Conservation (phyloP, 306 rosid genomes). For the Carpinus fangiana region DNA sequence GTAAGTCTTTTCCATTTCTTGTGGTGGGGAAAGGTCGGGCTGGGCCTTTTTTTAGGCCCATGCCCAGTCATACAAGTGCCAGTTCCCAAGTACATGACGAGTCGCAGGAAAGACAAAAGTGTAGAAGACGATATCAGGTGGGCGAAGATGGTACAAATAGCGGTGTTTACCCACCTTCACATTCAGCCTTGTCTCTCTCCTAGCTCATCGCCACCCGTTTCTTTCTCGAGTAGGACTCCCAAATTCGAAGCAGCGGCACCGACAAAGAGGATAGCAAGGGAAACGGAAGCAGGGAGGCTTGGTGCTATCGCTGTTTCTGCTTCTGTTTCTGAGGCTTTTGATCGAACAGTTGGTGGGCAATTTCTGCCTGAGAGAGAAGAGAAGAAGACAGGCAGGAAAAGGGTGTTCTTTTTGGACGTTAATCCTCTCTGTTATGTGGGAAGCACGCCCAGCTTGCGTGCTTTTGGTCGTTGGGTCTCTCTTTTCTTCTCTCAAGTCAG, state of each 20-base stretch:
- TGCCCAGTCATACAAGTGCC: not conserved
- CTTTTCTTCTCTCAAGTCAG: constrained; percentile 63
- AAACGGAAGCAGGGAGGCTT: constrained; percentile 27
- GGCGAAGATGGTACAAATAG: constrained; percentile 27
- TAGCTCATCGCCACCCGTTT: constrained; percentile 18
- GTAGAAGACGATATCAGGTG: not conserved
- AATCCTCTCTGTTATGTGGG: constrained; percentile 80
- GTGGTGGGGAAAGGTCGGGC: too few relatives aligned
- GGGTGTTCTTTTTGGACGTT: constrained; percentile 84
- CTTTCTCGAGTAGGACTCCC: constrained; percentile 19
- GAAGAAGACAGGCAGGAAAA: constrained; percentile 37
- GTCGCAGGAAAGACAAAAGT: not conserved
- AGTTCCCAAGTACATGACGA: not conserved
- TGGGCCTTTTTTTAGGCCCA: not conserved
- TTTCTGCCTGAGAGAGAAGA: constrained; percentile 8
- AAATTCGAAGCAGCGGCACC: not conserved
- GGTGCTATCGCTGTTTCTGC: constrained; percentile 15
- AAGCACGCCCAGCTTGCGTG: constrained; percentile 62
- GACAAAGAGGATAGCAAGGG: constrained; percentile 10
- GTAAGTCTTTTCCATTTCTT: too few relatives aligned
- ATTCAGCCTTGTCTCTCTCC: constrained; percentile 31
- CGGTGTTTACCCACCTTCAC: constrained; percentile 28
- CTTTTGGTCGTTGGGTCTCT: constrained; percentile 70
- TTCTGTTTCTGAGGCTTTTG: constrained; percentile 19
- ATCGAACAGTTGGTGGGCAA: constrained; percentile 40